Evolutionary conservation across 768 basidiomycete species (phyloP), one percentile per base, ranked within the genome.

Genomic region (Russula virescens): DNA sequence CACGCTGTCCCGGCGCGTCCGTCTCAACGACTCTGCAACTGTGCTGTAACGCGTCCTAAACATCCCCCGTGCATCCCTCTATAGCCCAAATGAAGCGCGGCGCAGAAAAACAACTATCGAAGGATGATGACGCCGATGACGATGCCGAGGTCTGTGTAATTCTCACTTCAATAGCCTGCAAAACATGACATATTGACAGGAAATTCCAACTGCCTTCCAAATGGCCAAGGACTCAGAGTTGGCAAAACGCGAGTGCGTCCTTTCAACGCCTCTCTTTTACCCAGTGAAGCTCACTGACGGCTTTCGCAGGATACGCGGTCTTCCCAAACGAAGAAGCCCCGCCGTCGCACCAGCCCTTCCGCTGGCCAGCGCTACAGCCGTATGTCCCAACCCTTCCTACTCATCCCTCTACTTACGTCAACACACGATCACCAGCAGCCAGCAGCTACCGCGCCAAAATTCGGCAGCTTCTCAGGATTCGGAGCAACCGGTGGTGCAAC

Each of bases 71-170:
- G 16, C 51, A 10, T 26, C 43, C 19, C 31, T 60, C 53, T 55
- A 47, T 63, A 60, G 25, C 13, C 18, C 19, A 52, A 68, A 86
- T 90, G 87, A 91, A 91, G 74, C 82, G 89, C 71, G 81, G 79
- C 59, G 89, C 89, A 71, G 89, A 91, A 55, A 81, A 75, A 63
- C 87, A 92, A 68, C 70, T 92, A 38, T 77, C 79, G 13, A 89
- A 83, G 68, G 86, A 85, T 62, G 77, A 74, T 28, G 77, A 78
- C 50, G 76, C 75, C 19, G 75, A 73, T 19, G 76, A 77, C 5
- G 73, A 73, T 13, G 69, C 73, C n/a, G 68, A 75, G 71, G 73
- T 75, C 18, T 28, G 69, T 53, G 0, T 13, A 25, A 14, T 42
- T 3, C 14, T 48, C 49, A 16, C 38, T 14, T 28, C 19, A 40